A percentile compares a stretch with the other conserved stretches of the same genome.
Conservation (phyloP, 306 rosid genomes). For the Delonix regia region DNA sequence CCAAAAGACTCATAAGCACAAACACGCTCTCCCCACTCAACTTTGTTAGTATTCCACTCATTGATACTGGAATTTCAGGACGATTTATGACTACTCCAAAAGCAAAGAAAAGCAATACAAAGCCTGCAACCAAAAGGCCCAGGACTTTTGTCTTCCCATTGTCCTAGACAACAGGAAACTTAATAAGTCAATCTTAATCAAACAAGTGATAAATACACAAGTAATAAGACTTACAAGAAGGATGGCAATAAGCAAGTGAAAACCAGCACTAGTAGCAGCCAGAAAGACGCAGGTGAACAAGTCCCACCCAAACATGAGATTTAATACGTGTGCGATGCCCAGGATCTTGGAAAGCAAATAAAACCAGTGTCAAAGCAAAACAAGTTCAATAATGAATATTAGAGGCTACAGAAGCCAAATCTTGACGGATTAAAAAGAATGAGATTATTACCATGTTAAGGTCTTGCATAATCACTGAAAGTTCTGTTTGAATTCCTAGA, state of each 20-base stretch:
- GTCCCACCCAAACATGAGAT: conserved; percentile 94
- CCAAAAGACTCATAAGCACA: conserved; percentile 91
- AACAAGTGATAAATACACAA: conserved; percentile 3
- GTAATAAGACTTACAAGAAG: conserved; percentile 65
- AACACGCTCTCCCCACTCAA: conserved; percentile 88
- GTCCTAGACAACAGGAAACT: conserved; percentile 59
- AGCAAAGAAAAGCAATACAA: conserved; percentile 60
- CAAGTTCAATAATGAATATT: conserved; percentile 19
- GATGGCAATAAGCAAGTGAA: conserved; percentile 66
- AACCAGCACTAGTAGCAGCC: conserved; percentile 68
- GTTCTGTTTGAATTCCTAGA: conserved; percentile 86
- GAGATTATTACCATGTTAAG: conserved; percentile 76
- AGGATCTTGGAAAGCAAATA: conserved; percentile 63
- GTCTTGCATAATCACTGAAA: conserved; percentile 81
- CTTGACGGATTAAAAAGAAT: conserved; percentile 20
- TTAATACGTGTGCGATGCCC: conserved; percentile 90
- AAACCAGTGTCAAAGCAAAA: conserved; percentile 33
- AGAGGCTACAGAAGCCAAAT: conserved; percentile 6
- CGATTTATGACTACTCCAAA: conserved; percentile 74
- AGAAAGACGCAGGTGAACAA: conserved; percentile 86
- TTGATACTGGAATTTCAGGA: conserved; percentile 66
- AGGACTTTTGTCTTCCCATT: conserved; percentile 60
- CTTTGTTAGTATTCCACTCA: conserved; percentile 68
- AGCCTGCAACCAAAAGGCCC: conserved; percentile 60
- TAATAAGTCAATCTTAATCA: conserved; percentile 25